Percentiles rank a stretch among this genome's conserved stretches.
These are phyloP conservation scores for Collariella sp. DNA, from an alignment of 495 filamentous ascomycete genomes.

Conservation along the genomic window DNA sequence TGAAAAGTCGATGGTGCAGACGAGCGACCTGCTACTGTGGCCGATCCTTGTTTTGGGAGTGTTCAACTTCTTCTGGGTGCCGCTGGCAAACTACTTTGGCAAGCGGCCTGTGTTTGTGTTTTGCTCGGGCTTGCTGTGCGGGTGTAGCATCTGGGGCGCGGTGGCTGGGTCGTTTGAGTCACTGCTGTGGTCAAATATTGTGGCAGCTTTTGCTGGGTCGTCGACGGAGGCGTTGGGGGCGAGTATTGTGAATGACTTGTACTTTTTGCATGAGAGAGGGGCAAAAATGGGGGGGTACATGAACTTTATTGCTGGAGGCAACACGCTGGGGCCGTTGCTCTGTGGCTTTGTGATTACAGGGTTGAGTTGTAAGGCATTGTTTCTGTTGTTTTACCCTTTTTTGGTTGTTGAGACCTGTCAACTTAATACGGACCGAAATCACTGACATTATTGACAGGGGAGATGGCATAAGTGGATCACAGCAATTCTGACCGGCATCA, in stretches of 20 bases:
- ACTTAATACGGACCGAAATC: no score
- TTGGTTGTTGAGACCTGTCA: no score
- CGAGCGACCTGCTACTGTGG: slow-evolving; percentile 26
- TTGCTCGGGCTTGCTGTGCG: slow-evolving; percentile 27
- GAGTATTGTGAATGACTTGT: slow-evolving; percentile 36
- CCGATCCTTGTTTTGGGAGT: slow-evolving; percentile 29
- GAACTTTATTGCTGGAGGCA: slow-evolving; percentile 33
- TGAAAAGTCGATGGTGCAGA: slow-evolving; percentile 21
- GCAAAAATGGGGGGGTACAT: slow-evolving; percentile 35
- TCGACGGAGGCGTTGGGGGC: slow-evolving; percentile 32
- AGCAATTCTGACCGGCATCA: slow-evolving; percentile 25
- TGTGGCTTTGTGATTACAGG: slow-evolving; percentile 34
- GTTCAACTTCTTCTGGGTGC: slow-evolving; percentile 48
- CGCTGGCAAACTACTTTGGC: slow-evolving; percentile 47
- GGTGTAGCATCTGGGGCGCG: slow-evolving; percentile 27
- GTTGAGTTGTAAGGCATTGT: no score
- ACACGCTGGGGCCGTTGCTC: slow-evolving; percentile 33
- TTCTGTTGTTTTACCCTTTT: no score
- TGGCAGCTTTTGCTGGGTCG: slow-evolving; percentile 33
- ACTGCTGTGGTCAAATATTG: slow-evolving; percentile 28
- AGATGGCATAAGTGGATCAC: slow-evolving; percentile 33
- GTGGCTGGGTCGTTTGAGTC: slow-evolving; percentile 22
- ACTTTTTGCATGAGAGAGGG: slow-evolving; percentile 37
- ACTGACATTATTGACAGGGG: no score
- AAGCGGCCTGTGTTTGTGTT: slow-evolving; percentile 46